A percentile compares a stretch with the other conserved stretches of the same genome.
phyloP scores from a whole-genome alignment of 805 yeast species.

The Wickerhamomyces alni region DNA sequence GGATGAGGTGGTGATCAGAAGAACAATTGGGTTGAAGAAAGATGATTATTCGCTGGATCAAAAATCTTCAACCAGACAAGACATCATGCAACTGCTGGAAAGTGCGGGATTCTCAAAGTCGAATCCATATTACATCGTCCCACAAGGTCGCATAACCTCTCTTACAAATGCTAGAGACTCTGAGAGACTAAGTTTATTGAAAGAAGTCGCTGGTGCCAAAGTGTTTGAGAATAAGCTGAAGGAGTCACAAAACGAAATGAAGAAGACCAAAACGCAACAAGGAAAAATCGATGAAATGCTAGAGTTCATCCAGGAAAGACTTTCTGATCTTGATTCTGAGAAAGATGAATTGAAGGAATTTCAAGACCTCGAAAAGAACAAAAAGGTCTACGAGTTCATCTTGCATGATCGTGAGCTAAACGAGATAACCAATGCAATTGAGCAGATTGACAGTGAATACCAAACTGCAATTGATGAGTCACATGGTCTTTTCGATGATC shows the following conservation, averaged over 20 bases:
- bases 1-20: slow-evolving; percentile 65
- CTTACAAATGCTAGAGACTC: slow-evolving; percentile 84
- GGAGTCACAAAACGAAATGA: slow-evolving; percentile 78
- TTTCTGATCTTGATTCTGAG: slow-evolving; percentile 76
- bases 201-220: slow-evolving; percentile 93
- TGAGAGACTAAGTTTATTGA: slow-evolving; percentile 71
- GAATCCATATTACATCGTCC: slow-evolving; percentile 93
- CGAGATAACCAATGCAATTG: slow-evolving; percentile 55
- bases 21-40: slow-evolving; percentile 90
- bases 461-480: slow-evolving; percentile 45
- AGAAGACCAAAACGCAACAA: slow-evolving; percentile 60
- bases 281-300: slow-evolving; percentile 72
- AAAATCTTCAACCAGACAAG: slow-evolving; percentile 71
- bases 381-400: slow-evolving; percentile 69
- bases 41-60: slow-evolving; percentile 87
- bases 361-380: slow-evolving; percentile 59
- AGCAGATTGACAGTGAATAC: slow-evolving; percentile 53
- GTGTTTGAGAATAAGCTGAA: slow-evolving; percentile 78
- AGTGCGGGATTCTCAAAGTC: slow-evolving; percentile 88
- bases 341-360: slow-evolving; percentile 66
- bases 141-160: slow-evolving; percentile 88
- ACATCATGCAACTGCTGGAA: slow-evolving; percentile 75
- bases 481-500: slow-evolving; percentile 44
- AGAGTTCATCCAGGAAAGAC: slow-evolving; percentile 59
- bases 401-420: slow-evolving; percentile 71